phyloP scores from a whole-genome alignment of 225 moss, liverwort and hornwort genomes.

The Physcomitrellopsis africana region DNA sequence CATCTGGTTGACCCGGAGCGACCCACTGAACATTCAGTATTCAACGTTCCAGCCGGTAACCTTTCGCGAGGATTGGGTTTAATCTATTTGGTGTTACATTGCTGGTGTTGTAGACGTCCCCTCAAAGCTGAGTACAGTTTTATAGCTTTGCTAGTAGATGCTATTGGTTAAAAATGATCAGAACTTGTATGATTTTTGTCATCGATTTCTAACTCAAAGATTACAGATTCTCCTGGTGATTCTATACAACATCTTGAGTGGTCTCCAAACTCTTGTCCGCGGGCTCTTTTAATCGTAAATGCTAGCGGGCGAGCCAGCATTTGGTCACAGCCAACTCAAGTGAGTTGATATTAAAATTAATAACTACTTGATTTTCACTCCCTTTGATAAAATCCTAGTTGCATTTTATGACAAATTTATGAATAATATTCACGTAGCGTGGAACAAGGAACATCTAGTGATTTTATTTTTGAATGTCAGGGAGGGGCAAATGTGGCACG shows the following conservation, averaged over 20 bases:
- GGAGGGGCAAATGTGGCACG: conserved; percentile 81
- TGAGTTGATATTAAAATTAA: conserved; percentile 36
- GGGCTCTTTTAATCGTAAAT: conserved; percentile 82
- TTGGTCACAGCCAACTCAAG: conserved; percentile 88
- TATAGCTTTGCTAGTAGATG: not conserved
- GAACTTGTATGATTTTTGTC: conserved; percentile 13
- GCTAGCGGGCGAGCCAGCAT: conserved; percentile 79
- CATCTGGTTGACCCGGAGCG: conserved; percentile 93
- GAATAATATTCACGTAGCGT: conserved; percentile 2
- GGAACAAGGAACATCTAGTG: not conserved
- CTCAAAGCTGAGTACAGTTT: not conserved
- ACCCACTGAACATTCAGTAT: conserved; percentile 90
- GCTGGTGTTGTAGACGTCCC: not conserved
- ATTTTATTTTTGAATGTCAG: conserved; percentile 43
- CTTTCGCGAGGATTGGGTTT: not conserved
- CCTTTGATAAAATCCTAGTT: not conserved
- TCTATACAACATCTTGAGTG: conserved; percentile 85
- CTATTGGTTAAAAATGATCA: not conserved
- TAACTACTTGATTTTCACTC: not conserved
- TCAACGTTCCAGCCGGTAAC: conserved; percentile 94
- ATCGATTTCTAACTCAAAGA: conserved; percentile 20
- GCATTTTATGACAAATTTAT: conserved; percentile 17
- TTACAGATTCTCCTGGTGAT: conserved; percentile 89
- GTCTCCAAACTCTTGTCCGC: conserved; percentile 83
- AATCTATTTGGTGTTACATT: conserved; percentile 7